Conservation (phyloP, 768 basidiomycete genomes). For the Chlorophyllum brunneum region DNA sequence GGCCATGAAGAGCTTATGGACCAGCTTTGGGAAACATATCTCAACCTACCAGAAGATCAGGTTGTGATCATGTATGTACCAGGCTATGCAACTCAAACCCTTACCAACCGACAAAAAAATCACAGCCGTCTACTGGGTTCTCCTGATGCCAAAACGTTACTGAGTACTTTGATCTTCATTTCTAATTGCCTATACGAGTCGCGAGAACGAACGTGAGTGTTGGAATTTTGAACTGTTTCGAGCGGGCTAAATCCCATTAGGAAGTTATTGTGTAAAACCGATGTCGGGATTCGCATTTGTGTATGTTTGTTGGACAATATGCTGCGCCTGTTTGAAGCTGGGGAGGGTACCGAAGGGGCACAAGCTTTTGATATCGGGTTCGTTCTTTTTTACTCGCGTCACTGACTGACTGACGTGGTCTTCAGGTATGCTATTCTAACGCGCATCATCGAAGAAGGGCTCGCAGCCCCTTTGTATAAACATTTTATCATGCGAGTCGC, state of each 20-base stretch:
- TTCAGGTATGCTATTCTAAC: slow-evolving; percentile 62
- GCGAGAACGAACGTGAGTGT: slow-evolving; percentile 50
- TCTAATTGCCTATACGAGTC: slow-evolving; percentile 66
- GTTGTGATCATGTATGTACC: slow-evolving; percentile 65
- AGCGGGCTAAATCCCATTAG: slow-evolving; percentile 29
- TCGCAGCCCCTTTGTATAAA: slow-evolving; percentile 56
- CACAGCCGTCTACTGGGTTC: slow-evolving; percentile 55
- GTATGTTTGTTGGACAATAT: slow-evolving; percentile 68
- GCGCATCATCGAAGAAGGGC: slow-evolving; percentile 55
- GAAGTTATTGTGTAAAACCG: slow-evolving; percentile 46
- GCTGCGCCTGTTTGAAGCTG: slow-evolving; percentile 64
- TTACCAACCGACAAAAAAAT: slow-evolving; percentile 8
- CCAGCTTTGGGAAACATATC: slow-evolving; percentile 60
- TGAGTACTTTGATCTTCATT: slow-evolving; percentile 66
- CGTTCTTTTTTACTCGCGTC: slow-evolving; percentile 16
- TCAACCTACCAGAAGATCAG: slow-evolving; percentile 68
- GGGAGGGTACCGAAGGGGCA: slow-evolving; percentile 59
- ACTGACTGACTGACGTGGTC: slow-evolving; percentile 8
- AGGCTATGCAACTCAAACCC: slow-evolving; percentile 8
- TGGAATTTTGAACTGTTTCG: slow-evolving; percentile 4
- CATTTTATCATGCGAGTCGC: slow-evolving; percentile 56
- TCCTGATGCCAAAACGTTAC: slow-evolving; percentile 55
- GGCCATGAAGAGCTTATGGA: slow-evolving; percentile 55
- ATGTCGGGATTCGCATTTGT: slow-evolving; percentile 61
- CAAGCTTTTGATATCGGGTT: slow-evolving; percentile 79